Percentiles rank a stretch among this genome's conserved stretches.
Evolutionary conservation across 1,284 basidiomycete genomes (phyloP).

Genomic region (Pseudozyma hubeiensis): DNA sequence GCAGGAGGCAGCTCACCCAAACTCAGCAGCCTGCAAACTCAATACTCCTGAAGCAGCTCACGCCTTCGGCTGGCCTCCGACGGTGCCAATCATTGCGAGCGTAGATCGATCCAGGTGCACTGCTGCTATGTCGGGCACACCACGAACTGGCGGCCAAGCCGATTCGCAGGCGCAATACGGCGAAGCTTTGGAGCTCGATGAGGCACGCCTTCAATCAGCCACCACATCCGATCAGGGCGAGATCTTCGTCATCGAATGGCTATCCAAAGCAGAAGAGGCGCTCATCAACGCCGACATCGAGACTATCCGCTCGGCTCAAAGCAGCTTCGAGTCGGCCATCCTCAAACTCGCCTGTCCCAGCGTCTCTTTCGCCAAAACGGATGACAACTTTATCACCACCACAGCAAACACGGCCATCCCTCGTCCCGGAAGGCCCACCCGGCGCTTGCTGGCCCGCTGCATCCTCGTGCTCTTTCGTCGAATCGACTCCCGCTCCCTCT

Average conservation of each 20-base stretch:
- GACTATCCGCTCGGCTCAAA: slow-evolving; percentile 75
- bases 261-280: slow-evolving; percentile 76
- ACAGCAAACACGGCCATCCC: slow-evolving; percentile 41
- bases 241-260: slow-evolving; percentile 84
- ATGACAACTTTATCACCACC: slow-evolving; percentile 25
- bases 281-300: slow-evolving; percentile 70
- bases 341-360: slow-evolving; percentile 74
- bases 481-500: slow-evolving; percentile 81
- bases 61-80: not conserved
- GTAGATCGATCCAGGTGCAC: no score
- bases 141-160: slow-evolving; percentile 2
- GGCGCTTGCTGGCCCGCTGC: slow-evolving; percentile 83
- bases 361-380: slow-evolving; percentile 32
- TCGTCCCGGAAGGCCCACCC: slow-evolving; percentile 82
- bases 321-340: slow-evolving; percentile 75
- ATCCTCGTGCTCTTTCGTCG: slow-evolving; percentile 81
- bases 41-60: not conserved
- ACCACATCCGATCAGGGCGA: slow-evolving; percentile 80
- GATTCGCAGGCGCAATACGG: slow-evolving; percentile 29
- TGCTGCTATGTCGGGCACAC: slow-evolving; percentile 16
- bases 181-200: slow-evolving; percentile 43
- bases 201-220: slow-evolving; percentile 53
- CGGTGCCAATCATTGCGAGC: not conserved
- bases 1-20: no score
- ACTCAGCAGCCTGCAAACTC: not conserved